These are phyloP conservation scores for Neurospora sp. DNA, from an alignment of 495 filamentous ascomycete genomes.

Conservation along the genomic window DNA sequence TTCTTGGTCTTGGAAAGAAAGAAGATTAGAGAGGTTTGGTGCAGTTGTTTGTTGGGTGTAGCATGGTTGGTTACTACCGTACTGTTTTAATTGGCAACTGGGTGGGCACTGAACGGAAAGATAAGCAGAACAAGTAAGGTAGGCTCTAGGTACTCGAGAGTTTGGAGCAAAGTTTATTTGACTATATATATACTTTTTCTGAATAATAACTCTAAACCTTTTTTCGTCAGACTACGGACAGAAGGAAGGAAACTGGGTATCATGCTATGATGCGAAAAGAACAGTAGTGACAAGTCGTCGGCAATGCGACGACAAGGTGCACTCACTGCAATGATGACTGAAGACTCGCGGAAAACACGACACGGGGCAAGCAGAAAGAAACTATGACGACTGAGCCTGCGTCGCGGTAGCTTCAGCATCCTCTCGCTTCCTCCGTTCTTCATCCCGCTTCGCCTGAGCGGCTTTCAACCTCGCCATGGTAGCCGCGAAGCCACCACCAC, in stretches of 20 bases:
- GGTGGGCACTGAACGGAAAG: too few species aligned
- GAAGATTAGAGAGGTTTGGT: too few species aligned
- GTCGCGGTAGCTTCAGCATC: constrained; percentile 18
- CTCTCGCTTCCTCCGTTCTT: constrained; percentile 12
- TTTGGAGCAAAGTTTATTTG: too few species aligned
- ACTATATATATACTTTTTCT: too few species aligned
- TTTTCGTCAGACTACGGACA: background rate
- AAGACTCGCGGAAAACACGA: too few species aligned
- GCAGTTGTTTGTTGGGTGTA: too few species aligned
- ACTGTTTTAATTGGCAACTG: too few species aligned
- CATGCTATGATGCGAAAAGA: background rate
- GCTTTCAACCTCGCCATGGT: constrained; percentile 31
- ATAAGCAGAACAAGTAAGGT: too few species aligned
- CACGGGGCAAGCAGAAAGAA: background rate
- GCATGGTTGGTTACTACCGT: too few species aligned
- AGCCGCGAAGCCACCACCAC: constrained; percentile 19
- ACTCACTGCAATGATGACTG: background rate
- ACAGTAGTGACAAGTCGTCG: background rate
- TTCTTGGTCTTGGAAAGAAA: too few species aligned
- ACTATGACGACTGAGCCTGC: background rate
- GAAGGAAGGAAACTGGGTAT: background rate
- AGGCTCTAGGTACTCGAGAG: too few species aligned
- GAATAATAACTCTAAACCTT: too few species aligned
- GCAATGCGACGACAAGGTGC: background rate
- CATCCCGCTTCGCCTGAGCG: constrained; percentile 29